Evolutionary conservation across 2,329 filamentous ascomycete species (phyloP).

Genomic region (Cercospora sp.): DNA sequence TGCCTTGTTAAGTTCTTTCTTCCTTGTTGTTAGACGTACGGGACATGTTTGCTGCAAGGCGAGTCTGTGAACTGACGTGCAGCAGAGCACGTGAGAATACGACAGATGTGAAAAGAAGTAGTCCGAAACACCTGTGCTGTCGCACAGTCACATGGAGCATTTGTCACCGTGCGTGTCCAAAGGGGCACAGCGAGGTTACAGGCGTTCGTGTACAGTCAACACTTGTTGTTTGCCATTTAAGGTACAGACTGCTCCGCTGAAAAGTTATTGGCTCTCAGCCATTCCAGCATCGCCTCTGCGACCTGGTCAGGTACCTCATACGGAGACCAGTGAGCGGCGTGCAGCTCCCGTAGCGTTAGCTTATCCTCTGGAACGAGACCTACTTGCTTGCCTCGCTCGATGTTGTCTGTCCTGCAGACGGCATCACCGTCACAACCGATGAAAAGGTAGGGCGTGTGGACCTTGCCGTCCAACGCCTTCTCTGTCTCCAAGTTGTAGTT

Average conservation of each 20-base stretch:
- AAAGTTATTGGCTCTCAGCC: conserved; percentile 25
- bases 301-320: conserved; percentile 34
- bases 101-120: background rate
- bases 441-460: conserved; percentile 41
- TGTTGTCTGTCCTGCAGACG: conserved; percentile 29
- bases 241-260: conserved; percentile 13
- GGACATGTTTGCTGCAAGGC: background rate
- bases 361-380: conserved; percentile 29
- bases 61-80: background rate
- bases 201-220: background rate
- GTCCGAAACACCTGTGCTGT: background rate
- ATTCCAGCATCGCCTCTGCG: conserved; percentile 23
- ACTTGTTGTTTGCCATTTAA: background rate
- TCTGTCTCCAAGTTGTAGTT: conserved; percentile 34
- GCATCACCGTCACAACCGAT: conserved; percentile 36
- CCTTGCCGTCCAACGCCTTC: conserved; percentile 24
- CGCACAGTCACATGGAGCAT: background rate
- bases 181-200: background rate
- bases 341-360: conserved; percentile 23
- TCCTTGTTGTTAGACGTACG: background rate
- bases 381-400: conserved; percentile 23
- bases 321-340: conserved; percentile 33
- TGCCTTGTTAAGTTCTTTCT: background rate
- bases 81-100: background rate
- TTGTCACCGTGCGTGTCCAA: conserved; percentile 3